Percentiles rank a stretch among this genome's conserved stretches.
Conservation (phyloP, 768 basidiomycete species). For the Grammothele lineata region DNA sequence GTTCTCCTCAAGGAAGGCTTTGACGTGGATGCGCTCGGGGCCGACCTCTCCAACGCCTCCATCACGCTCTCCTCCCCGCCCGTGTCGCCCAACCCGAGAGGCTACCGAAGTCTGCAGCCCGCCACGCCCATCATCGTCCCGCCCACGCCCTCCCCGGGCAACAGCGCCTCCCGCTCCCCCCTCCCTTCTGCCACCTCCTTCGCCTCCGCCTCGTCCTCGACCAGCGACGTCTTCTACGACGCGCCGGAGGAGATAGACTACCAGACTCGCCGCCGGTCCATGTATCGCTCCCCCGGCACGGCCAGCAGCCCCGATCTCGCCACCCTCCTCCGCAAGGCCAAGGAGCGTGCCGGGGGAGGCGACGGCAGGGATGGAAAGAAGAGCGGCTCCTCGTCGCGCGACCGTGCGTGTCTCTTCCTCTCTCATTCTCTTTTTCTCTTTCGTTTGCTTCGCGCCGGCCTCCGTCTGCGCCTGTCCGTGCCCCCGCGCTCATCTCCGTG, state of each 20-base stretch:
- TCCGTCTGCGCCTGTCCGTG: background rate
- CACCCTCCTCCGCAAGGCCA: constrained; percentile 80
- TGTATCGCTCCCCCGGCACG: constrained; percentile 86
- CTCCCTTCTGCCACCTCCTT: constrained; percentile 29
- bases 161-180: constrained; percentile 18
- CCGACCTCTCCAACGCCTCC: constrained; percentile 36
- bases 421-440: background rate
- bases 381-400: constrained; percentile 13
- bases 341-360: constrained; percentile 49
- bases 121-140: constrained; percentile 61
- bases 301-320: constrained; percentile 91
- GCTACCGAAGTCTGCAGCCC: constrained; percentile 38
- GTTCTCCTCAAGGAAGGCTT: constrained; percentile 65
- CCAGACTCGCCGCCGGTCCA: constrained; percentile 73
- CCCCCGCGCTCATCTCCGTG: background rate
- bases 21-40: constrained; percentile 67
- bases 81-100: constrained; percentile 33
- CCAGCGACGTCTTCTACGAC: constrained; percentile 61
- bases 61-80: constrained; percentile 39
- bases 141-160: constrained; percentile 56
- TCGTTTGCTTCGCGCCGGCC: background rate
- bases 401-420: constrained; percentile 4
- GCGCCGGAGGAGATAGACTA: constrained; percentile 56
- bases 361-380: constrained; percentile 17
- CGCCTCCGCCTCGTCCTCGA: constrained; percentile 44